Percentiles rank a stretch among this genome's conserved stretches.
These are phyloP conservation scores for Favolaschia claudopus DNA, from an alignment of 768 basidiomycete species.

Conservation along the genomic window DNA sequence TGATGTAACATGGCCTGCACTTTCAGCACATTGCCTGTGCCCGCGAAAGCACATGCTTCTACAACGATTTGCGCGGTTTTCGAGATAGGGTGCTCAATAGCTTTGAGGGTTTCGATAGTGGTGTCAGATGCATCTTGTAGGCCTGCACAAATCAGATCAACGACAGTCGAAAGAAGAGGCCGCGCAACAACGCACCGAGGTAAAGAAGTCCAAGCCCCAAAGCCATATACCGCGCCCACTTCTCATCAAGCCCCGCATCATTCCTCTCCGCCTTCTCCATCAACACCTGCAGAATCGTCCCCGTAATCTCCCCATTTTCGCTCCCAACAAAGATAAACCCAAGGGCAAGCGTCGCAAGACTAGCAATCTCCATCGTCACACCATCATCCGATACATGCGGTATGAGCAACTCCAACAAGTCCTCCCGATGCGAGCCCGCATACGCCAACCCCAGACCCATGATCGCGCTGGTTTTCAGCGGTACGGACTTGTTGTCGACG, in stretches of 20 bases:
- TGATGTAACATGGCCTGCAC: conserved; percentile 92
- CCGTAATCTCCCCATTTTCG: conserved; percentile 91
- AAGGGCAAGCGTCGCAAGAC: conserved; percentile 85
- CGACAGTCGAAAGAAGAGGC: not conserved
- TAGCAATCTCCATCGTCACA: conserved; percentile 87
- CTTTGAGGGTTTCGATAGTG: conserved; percentile 90
- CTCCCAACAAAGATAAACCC: conserved; percentile 97
- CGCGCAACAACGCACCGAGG: conserved; percentile 68
- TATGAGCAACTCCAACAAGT: conserved; percentile 78
- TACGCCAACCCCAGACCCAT: conserved; percentile 95
- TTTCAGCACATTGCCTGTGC: conserved; percentile 93
- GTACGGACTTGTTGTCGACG: conserved; percentile 84
- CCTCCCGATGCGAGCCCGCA: conserved; percentile 90
- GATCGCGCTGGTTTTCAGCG: conserved; percentile 87
- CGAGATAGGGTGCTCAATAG: conserved; percentile 91
- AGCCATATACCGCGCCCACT: conserved; percentile 93
- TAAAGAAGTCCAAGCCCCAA: conserved; percentile 91
- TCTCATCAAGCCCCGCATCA: conserved; percentile 82
- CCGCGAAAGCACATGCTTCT: conserved; percentile 93
- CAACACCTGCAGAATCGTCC: conserved; percentile 87
- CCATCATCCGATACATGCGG: conserved; percentile 84
- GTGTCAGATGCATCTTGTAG: conserved; percentile 93
- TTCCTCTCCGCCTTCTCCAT: conserved; percentile 78
- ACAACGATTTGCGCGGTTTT: conserved; percentile 92
- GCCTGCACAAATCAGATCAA: conserved; percentile 53